Evolutionary conservation across 176 grass and related monocot species (phyloP).

Genomic region (Dendrocalamus sinicus): DNA sequence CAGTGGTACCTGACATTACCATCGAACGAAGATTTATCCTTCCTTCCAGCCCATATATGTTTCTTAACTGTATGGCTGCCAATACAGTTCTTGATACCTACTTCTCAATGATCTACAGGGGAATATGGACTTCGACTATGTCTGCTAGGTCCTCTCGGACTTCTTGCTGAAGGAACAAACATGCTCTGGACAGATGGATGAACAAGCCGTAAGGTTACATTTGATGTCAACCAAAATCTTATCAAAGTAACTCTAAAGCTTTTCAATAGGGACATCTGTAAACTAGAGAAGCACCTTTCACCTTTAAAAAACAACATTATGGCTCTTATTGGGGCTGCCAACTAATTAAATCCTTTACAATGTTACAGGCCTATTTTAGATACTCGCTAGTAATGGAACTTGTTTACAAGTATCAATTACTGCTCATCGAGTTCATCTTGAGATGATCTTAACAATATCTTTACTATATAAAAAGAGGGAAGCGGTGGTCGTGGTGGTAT

Average conservation of each 20-base stretch:
- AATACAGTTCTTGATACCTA: conserved; percentile 19
- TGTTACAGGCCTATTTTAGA: neutral
- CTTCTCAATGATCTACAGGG: conserved; percentile 50
- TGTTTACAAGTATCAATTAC: conserved; percentile 18
- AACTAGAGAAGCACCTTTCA: conserved; percentile 13
- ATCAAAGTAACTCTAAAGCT: neutral
- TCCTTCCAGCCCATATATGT: conserved; percentile 9
- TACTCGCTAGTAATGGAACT: conserved; percentile 19
- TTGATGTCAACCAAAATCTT: neutral
- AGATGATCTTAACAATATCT: neutral
- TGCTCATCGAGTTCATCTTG: neutral
- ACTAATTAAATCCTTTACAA: conserved; percentile 6
- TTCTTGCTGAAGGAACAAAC: conserved; percentile 57
- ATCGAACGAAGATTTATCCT: conserved; percentile 32
- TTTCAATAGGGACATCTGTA: conserved; percentile 4
- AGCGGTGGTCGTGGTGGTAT: too few relatives aligned
- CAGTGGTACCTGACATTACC: conserved; percentile 31
- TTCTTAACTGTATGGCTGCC: neutral
- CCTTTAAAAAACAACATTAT: neutral
- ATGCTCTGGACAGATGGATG: conserved; percentile 60
- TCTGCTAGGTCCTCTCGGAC: conserved; percentile 39
- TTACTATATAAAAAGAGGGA: too few relatives aligned
- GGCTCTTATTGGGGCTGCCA: neutral
- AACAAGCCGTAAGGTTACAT: conserved; percentile 39
- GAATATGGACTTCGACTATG: conserved; percentile 49